Evolutionary conservation across 805 yeast species (phyloP).

Genomic region (Lipomyces yamadae): DNA sequence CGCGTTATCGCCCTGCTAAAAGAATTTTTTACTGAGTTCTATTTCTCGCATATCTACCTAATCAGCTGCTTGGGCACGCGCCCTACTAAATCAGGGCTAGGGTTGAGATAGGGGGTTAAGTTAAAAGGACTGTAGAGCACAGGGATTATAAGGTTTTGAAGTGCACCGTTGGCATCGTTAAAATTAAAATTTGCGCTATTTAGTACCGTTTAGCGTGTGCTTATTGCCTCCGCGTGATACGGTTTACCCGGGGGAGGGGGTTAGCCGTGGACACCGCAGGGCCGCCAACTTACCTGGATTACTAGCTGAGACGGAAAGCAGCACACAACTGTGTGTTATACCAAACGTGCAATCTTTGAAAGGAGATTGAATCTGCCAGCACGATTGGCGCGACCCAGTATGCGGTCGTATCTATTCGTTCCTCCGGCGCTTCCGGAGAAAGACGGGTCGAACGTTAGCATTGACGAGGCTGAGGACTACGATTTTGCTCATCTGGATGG

Average conservation of each 20-base stretch:
- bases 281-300: too few relatives aligned
- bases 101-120: too few relatives aligned
- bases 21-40: too few relatives aligned
- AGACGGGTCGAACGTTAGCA: slow-evolving; percentile 21
- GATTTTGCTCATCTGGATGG: slow-evolving; percentile 35
- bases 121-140: too few relatives aligned
- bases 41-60: too few relatives aligned
- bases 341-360: not conserved
- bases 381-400: not conserved
- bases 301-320: too few relatives aligned
- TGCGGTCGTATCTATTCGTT: slow-evolving; percentile 36
- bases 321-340: too few relatives aligned
- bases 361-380: not conserved
- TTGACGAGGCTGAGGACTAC: slow-evolving; percentile 35
- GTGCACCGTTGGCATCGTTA: not conserved
- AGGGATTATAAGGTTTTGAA: not conserved
- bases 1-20: too few relatives aligned
- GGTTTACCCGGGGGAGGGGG: not conserved
- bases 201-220: not conserved
- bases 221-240: not conserved
- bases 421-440: slow-evolving; percentile 31
- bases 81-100: too few relatives aligned
- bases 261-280: too few relatives aligned
- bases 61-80: too few relatives aligned
- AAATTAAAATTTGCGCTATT: not conserved